These are phyloP conservation scores for Mucor racemosus DNA, from an alignment of 371 early-diverging fungal genomes.

Conservation along the genomic window DNA sequence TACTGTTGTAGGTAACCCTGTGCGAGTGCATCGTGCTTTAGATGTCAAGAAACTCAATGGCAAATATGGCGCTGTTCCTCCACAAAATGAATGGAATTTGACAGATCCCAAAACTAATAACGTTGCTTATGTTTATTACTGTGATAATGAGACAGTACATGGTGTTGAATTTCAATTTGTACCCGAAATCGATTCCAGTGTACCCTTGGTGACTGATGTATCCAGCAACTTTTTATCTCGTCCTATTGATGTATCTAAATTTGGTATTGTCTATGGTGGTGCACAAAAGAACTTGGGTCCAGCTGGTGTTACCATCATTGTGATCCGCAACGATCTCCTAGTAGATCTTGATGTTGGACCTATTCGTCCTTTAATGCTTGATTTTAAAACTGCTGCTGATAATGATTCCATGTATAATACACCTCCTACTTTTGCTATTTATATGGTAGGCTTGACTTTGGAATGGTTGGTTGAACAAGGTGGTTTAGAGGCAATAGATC, in stretches of 20 bases:
- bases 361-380: slow-evolving; percentile 82
- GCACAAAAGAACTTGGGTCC: slow-evolving; percentile 98
- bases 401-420: slow-evolving; percentile 95
- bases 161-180: slow-evolving; percentile 85
- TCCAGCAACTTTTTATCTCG: slow-evolving; percentile 92
- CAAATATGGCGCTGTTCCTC: slow-evolving; percentile 62
- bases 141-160: slow-evolving; percentile 97
- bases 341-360: slow-evolving; percentile 52
- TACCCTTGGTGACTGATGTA: slow-evolving; percentile 94
- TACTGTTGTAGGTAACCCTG: slow-evolving; percentile 25
- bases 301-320: slow-evolving; percentile 91
- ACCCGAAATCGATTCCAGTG: slow-evolving; percentile 64
- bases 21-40: slow-evolving; percentile 69
- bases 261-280: slow-evolving; percentile 91
- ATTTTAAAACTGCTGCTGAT: slow-evolving; percentile 81
- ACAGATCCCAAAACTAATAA: slow-evolving; percentile 63
- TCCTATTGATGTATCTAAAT: slow-evolving; percentile 81
- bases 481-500: slow-evolving; percentile 74
- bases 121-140: slow-evolving; percentile 91
- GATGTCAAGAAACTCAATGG: slow-evolving; percentile 57
- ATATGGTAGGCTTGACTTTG: slow-evolving; percentile 87
- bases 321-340: slow-evolving; percentile 90
- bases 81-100: slow-evolving; percentile 68
- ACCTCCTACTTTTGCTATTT: slow-evolving; percentile 95
- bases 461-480: slow-evolving; percentile 81